Evolutionary conservation across 2,329 filamentous ascomycete species (phyloP), one percentile per base, ranked within the genome.

Genomic region (Fusarium napiforme): DNA sequence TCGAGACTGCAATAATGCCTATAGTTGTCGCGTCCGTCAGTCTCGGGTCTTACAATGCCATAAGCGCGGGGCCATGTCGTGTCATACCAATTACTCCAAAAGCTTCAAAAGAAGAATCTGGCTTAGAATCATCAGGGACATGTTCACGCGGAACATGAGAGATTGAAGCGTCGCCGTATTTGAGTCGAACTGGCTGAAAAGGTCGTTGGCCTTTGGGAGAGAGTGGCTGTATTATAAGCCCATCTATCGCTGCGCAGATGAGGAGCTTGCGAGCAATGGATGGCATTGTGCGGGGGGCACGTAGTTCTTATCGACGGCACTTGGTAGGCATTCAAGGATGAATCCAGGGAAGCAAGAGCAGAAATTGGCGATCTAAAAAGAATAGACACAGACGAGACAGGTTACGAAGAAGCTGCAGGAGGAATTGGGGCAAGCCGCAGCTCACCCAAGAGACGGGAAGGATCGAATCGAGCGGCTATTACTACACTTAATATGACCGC

Each of bases 1-100:
- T 93, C 28, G 95, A 93, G 67, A 98, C 89, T 40, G 91, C 94
- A 49, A 99, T 88, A 3, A 99, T 85, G 28, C 96, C 96, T 98
- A 52, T 28, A 37, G 28, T 28, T 60, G 67, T 26, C 37, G 19
- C 61, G 58, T 42, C 61, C 59, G 65, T 60, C 32, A 74, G 60
- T 50, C 28, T 55, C 16, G 34, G 32, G 32, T 40, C 49, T 63
- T 66, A 47, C 23, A 11, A 55, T 74, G 76, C 67, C 56, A 52
- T 60, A 74, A 72, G 53, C 60, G 39, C 30, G 43, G 71, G 59
- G 57, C 60, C 56, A 60, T 56, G 47, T 18, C 32, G 55, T 73
- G 32, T 56, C 82, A 70, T 80, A 90, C 89, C 89, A 75, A 91
- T 84, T 59, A 91, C 82, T 19, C 89, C 89, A 79, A 89, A 90